phyloP scores from a whole-genome alignment of 306 rosid species.

The Acacia melanoxylon region DNA sequence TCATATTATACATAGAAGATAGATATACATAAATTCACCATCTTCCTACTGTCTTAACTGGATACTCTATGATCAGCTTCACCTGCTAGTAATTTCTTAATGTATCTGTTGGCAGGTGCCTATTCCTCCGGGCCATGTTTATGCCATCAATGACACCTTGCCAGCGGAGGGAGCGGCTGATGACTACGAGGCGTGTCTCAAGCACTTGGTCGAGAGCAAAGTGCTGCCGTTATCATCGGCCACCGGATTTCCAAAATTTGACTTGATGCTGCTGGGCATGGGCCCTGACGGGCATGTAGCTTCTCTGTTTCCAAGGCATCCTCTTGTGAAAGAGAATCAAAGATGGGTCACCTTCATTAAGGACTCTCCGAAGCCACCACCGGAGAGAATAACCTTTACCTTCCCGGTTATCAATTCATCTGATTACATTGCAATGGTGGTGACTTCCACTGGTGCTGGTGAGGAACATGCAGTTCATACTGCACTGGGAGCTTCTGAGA shows the following conservation, averaged over 20 bases:
- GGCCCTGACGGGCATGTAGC: constrained; percentile 99
- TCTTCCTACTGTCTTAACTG: constrained; percentile 8
- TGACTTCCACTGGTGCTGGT: constrained; percentile 56
- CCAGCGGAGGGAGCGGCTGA: constrained; percentile 93
- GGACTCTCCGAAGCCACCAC: constrained; percentile 97
- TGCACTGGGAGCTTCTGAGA: constrained; percentile 47
- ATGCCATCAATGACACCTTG: constrained; percentile 79
- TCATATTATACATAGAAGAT: not conserved
- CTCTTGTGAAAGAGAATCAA: constrained; percentile 67
- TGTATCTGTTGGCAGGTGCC: constrained; percentile 55
- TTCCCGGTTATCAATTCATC: constrained; percentile 85
- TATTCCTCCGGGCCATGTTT: constrained; percentile 59
- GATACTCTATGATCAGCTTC: constrained; percentile 18
- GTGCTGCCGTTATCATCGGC: constrained; percentile 52
- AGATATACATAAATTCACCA: not conserved
- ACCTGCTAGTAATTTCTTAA: constrained; percentile 9
- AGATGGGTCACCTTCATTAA: constrained; percentile 81
- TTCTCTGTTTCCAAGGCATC: constrained; percentile 93
- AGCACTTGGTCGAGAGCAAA: constrained; percentile 49
- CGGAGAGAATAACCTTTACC: constrained; percentile 85
- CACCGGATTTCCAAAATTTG: constrained; percentile 84
- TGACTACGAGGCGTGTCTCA: constrained; percentile 77
- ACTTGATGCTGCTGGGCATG: constrained; percentile 93
- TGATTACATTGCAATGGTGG: constrained; percentile 67
- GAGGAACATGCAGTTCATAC: constrained; percentile 66